Evolutionary conservation across 148 eudicot species (phyloP).

Genomic region (Dysphania ambrosioides): DNA sequence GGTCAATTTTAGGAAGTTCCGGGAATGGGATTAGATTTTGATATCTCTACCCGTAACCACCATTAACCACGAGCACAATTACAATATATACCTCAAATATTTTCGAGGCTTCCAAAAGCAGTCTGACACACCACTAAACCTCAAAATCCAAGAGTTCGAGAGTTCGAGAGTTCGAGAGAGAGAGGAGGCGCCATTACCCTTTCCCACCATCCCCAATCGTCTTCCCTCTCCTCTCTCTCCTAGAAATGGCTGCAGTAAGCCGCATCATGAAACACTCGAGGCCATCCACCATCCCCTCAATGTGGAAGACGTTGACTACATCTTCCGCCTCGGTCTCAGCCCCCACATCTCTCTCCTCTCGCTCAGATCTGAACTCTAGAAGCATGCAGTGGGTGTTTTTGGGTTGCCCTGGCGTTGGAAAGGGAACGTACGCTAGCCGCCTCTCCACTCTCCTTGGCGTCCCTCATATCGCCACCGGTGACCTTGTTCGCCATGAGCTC

Average conservation of each 20-base stretch:
- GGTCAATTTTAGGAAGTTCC: too few species aligned
- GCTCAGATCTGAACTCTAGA: constrained; percentile 37
- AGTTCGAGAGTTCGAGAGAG: too few species aligned
- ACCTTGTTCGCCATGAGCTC: constrained; percentile 85
- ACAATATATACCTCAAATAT: too few species aligned
- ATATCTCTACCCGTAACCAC: too few species aligned
- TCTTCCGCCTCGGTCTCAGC: constrained; percentile 21
- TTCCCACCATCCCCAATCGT: neutral
- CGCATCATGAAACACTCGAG: constrained; percentile 44
- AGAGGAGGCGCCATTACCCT: neutral
- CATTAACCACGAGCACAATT: too few species aligned
- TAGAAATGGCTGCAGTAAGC: constrained; percentile 48
- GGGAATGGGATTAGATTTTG: too few species aligned
- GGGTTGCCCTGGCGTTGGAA: constrained; percentile 94
- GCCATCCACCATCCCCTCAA: constrained; percentile 20
- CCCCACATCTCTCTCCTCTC: constrained; percentile 17
- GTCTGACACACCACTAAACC: too few species aligned
- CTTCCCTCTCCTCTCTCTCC: neutral
- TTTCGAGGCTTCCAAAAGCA: too few species aligned
- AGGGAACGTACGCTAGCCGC: constrained; percentile 88
- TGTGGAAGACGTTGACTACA: constrained; percentile 41
- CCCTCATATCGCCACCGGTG: constrained; percentile 97
- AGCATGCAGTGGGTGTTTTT: constrained; percentile 90
- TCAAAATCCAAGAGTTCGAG: neutral
- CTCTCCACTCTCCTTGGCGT: constrained; percentile 72